Conservation (phyloP, 1,284 basidiomycete species). For the Cryptococcus sp. region DNA sequence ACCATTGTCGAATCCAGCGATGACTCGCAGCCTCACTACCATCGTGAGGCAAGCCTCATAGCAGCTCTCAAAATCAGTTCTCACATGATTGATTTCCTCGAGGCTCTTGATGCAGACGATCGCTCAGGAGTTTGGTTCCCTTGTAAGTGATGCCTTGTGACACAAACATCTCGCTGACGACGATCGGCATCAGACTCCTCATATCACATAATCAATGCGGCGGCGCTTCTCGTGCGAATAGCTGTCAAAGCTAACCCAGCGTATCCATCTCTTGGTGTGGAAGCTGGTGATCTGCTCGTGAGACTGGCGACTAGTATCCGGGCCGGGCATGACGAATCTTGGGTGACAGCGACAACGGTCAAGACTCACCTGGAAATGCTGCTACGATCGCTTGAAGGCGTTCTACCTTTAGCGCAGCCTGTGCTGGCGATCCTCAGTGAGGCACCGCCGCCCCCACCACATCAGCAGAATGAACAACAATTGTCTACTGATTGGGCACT, state of each 20-base stretch:
- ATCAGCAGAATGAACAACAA: neutral
- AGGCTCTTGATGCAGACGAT: constrained; percentile 6
- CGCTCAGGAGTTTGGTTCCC: constrained; percentile 7
- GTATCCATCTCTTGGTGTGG: neutral
- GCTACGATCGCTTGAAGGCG: constrained; percentile 2
- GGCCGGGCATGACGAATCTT: constrained; percentile 3
- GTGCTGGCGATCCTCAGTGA: constrained; percentile 5
- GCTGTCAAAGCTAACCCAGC: constrained; percentile 4
- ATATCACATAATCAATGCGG: constrained; percentile 8
- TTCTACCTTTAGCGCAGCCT: constrained; percentile 1
- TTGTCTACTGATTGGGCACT: neutral
- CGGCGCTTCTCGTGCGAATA: constrained; percentile 5
- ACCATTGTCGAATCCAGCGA: constrained; percentile 6
- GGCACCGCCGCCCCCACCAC: neutral
- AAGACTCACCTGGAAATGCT: constrained; percentile 8
- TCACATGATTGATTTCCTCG: constrained; percentile 6
- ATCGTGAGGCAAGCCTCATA: constrained; percentile 2
- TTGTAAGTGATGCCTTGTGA: constrained; percentile 1
- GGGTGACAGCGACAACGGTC: constrained; percentile 6
- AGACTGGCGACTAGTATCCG: constrained; percentile 3
- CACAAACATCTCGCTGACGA: neutral
- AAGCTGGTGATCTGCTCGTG: constrained; percentile 5
- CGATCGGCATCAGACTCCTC: constrained; percentile 1
- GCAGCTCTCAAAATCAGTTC: constrained; percentile 4
- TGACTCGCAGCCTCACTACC: neutral